These are phyloP conservation scores for Kwoniella newhampshirensis DNA, from an alignment of 768 basidiomycete species.

Conservation along the genomic window DNA sequence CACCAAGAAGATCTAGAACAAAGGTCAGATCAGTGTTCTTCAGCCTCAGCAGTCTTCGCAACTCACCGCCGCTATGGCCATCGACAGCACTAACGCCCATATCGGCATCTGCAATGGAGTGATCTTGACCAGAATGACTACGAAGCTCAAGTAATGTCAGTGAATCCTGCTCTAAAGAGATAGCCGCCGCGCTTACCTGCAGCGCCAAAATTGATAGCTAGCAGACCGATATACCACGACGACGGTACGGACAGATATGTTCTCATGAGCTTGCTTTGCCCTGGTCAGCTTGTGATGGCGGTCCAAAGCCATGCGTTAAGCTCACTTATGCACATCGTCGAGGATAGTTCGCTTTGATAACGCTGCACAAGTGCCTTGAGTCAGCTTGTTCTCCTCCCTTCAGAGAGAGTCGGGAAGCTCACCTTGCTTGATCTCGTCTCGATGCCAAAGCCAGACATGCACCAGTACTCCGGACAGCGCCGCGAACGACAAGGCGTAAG, in stretches of 20 bases:
- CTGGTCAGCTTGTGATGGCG: background rate
- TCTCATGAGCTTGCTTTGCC: slow-evolving; percentile 47
- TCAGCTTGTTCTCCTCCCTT: slow-evolving; percentile 12
- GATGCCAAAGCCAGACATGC: slow-evolving; percentile 52
- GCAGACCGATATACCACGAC: slow-evolving; percentile 47
- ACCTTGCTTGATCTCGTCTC: slow-evolving; percentile 49
- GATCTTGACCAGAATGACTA: slow-evolving; percentile 48
- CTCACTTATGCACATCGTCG: slow-evolving; percentile 51
- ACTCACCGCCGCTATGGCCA: slow-evolving; percentile 47
- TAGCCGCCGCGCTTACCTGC: slow-evolving; percentile 28
- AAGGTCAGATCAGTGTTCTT: background rate
- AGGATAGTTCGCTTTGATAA: slow-evolving; percentile 32
- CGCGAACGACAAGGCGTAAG: slow-evolving; percentile 52
- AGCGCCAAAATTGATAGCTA: slow-evolving; percentile 45
- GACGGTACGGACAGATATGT: slow-evolving; percentile 46
- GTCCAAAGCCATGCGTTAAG: background rate
- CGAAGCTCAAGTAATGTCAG: slow-evolving; percentile 5
- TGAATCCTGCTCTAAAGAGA: background rate
- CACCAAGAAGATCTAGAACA: slow-evolving; percentile 42
- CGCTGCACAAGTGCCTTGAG: slow-evolving; percentile 19
- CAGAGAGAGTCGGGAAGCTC: slow-evolving; percentile 6
- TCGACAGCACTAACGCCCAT: slow-evolving; percentile 50
- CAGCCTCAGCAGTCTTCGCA: background rate
- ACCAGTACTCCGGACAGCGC: slow-evolving; percentile 50
- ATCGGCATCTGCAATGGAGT: slow-evolving; percentile 52